These are phyloP conservation scores for Nakaseomyces nivariensis DNA, from an alignment of 1,139 yeast species.

Conservation along the genomic window DNA sequence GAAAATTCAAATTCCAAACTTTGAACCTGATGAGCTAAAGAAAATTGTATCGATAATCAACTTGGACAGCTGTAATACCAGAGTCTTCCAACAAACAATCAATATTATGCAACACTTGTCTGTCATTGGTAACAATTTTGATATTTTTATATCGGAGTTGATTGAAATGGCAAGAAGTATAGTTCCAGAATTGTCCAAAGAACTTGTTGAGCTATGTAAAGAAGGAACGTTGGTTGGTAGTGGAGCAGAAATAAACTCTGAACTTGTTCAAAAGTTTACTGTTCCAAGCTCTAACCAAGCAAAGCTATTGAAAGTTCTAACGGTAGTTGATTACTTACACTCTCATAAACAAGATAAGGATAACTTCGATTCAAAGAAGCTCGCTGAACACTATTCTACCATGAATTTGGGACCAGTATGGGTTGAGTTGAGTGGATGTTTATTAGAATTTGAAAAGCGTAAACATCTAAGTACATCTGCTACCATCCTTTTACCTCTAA, in stretches of 20 bases:
- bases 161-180: slow-evolving; percentile 55
- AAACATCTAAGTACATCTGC: slow-evolving; percentile 55
- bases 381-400: slow-evolving; percentile 53
- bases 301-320: slow-evolving; percentile 68
- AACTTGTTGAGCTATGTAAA: slow-evolving; percentile 42
- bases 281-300: slow-evolving; percentile 84
- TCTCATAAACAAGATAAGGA: slow-evolving; percentile 27
- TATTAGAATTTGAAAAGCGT: slow-evolving; percentile 36
- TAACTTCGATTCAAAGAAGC: slow-evolving; percentile 24
- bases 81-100: slow-evolving; percentile 76
- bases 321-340: slow-evolving; percentile 81
- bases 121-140: slow-evolving; percentile 49
- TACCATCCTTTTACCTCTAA: slow-evolving; percentile 72
- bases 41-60: slow-evolving; percentile 59
- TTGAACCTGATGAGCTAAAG: slow-evolving; percentile 55
- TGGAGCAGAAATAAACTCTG: slow-evolving; percentile 42
- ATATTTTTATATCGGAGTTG: slow-evolving; percentile 58
- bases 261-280: slow-evolving; percentile 56
- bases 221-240: slow-evolving; percentile 36
- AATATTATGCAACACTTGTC: slow-evolving; percentile 76
- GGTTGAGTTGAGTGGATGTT: slow-evolving; percentile 76
- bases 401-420: slow-evolving; percentile 72
- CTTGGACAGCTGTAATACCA: slow-evolving; percentile 80
- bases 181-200: slow-evolving; percentile 48
- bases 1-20: slow-evolving; percentile 49